Conservation (phyloP, 179 eudicot genomes). For the Actinidia arguta region DNA sequence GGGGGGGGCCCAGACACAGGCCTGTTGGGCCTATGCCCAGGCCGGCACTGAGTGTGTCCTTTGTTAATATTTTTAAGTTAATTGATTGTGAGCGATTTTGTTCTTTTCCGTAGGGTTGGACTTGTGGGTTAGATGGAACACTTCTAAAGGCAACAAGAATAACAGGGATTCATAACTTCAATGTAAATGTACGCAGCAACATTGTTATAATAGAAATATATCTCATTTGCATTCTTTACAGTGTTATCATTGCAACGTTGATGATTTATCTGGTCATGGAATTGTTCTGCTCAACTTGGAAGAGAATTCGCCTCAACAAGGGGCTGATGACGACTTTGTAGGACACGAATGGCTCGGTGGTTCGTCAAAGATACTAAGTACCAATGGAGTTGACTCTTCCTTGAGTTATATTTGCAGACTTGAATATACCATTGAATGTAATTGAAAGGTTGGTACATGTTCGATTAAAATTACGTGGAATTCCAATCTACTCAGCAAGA, state of each 20-base stretch:
- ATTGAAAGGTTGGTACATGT: constrained; percentile 99
- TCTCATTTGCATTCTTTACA: background rate
- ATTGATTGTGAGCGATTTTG: background rate
- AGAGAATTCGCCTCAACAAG: constrained; percentile 29
- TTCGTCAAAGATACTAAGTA: constrained; percentile 53
- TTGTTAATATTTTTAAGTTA: background rate
- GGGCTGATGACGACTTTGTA: constrained; percentile 31
- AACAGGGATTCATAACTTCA: constrained; percentile 70
- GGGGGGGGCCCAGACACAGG: no score
- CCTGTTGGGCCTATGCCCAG: no score
- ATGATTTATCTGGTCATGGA: constrained; percentile 24
- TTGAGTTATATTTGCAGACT: constrained; percentile 79
- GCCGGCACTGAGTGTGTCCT: no score
- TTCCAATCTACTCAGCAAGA: background rate
- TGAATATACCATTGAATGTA: constrained; percentile 86
- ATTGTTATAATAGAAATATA: constrained; percentile 7
- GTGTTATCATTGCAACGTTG: constrained; percentile 14
- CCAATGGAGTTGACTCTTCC: constrained; percentile 69
- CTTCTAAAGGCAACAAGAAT: constrained; percentile 85
- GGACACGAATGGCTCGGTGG: constrained; percentile 87
- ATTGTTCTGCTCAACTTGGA: constrained; percentile 69
- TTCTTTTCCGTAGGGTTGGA: constrained; percentile 83
- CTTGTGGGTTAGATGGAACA: constrained; percentile 83
- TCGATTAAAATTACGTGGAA: no score
- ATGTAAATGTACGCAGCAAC: constrained; percentile 55